Evolutionary conservation across 2,329 filamentous ascomycete genomes (phyloP), one percentile per base, ranked within the genome.

Genomic region (Fusarium brachygibbosum): DNA sequence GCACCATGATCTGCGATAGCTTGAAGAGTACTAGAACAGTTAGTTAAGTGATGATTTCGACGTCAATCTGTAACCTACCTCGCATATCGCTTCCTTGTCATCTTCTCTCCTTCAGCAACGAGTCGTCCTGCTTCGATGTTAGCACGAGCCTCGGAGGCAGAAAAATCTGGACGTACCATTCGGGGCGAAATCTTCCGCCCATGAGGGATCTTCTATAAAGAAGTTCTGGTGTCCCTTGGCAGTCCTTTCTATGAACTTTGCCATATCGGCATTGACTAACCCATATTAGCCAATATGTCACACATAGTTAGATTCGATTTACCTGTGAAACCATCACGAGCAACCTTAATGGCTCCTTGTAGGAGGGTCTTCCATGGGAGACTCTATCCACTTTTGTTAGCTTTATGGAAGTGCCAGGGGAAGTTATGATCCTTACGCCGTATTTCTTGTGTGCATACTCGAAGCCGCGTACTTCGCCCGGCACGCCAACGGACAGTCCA

Each of bases 171-270:
- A 32, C 66, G 19, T 58, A 82, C 84, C 95, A 63, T 94, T 89
- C 0, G 93, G 93, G 3, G 93, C 94, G 81, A 98, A 98, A 76
- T 98, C 95, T 48, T 92, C 78, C 0, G 94, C 93, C 91, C 93
- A 98, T 5, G 88, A 87, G 0, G 91, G 89, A 58, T 98, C 89
- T 5, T 91, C 84, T 0, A 89, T 82, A 0, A 98, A 81, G 74
- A 97, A 97, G 70, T 93, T 82, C 10, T 21, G 48, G 5, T 63
- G 35, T 14, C 63, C 57, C 9, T 68, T 52, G 28, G 81, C 73
- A 11, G 85, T 86, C 5, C 77, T 82, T 1, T 83, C 76, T 87
- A 97, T 95, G 74, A 95, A 95, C 11, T 83, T 84, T 23, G 93
- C 85, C 23, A 94, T 82, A 76, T 98, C 95, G 56, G 87, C 82